Conservation (phyloP, 176 grass and related monocot species). For the Paspalum notatum region DNA sequence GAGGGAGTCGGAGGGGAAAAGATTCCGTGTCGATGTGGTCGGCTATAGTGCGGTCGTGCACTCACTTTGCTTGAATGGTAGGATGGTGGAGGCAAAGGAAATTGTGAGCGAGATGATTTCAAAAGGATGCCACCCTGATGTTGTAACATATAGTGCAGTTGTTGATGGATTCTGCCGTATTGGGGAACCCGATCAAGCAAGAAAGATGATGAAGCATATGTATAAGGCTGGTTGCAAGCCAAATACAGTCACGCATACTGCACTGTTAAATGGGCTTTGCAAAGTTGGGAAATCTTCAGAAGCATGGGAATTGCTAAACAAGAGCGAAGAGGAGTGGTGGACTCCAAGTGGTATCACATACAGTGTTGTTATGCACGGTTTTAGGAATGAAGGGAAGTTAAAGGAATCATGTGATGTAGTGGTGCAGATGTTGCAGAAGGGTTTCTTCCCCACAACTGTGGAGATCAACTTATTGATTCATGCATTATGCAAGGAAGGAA, state of each 20-base stretch:
- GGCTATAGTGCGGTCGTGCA: constrained; percentile 81
- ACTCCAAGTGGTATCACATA: constrained; percentile 80
- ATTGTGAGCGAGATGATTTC: constrained; percentile 79
- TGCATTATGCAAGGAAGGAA: constrained; percentile 71
- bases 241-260: constrained; percentile 88
- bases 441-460: constrained; percentile 78
- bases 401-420: constrained; percentile 86
- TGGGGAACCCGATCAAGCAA: constrained; percentile 77
- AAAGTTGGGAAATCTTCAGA: constrained; percentile 72
- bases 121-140: constrained; percentile 76
- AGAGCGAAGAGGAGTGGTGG: constrained; percentile 89
- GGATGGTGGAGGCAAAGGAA: constrained; percentile 78
- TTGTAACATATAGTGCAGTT: constrained; percentile 87
- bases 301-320: constrained; percentile 84
- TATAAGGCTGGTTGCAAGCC: constrained; percentile 77
- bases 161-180: constrained; percentile 90
- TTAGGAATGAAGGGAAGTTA: constrained; percentile 89
- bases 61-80: constrained; percentile 72
- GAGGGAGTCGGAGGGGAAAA: constrained; percentile 72
- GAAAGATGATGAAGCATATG: constrained; percentile 84
- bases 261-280: constrained; percentile 88
- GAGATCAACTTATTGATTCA: constrained; percentile 95
- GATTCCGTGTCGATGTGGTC: constrained; percentile 74
- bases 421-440: constrained; percentile 75
- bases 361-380: constrained; percentile 89